A percentile compares a stretch with the other conserved stretches of the same genome.
Conservation (phyloP, 345 rosid genomes). For the Corchorus olitorius region DNA sequence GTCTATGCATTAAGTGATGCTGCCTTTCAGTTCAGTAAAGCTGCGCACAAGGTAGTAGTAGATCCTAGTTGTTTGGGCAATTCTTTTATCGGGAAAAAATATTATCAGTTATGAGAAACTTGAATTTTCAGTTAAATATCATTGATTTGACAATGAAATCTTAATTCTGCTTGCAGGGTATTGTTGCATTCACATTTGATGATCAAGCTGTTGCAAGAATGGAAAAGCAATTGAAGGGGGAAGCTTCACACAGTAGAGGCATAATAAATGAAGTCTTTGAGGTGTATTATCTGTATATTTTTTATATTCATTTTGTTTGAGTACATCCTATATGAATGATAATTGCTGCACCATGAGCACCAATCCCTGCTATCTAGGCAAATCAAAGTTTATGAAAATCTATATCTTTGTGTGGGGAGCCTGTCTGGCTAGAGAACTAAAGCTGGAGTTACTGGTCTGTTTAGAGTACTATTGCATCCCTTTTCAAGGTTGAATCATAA, state of each 20-base stretch:
- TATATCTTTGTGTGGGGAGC: not conserved
- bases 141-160: slow-evolving; percentile 17
- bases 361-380: not conserved
- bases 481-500: not conserved
- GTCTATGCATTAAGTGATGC: slow-evolving; percentile 95
- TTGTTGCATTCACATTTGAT: slow-evolving; percentile 91
- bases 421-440: not conserved
- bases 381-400: not conserved
- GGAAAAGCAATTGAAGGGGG: slow-evolving; percentile 75
- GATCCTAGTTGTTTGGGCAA: slow-evolving; percentile 2
- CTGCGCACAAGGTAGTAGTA: slow-evolving; percentile 85
- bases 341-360: not conserved
- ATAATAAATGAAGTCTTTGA: slow-evolving; percentile 90
- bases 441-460: not conserved
- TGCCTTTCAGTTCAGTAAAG: slow-evolving; percentile 95
- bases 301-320: not conserved
- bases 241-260: slow-evolving; percentile 80
- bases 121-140: slow-evolving; percentile 5
- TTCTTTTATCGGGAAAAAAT: not conserved
- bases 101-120: not conserved
- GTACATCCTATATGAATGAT: not conserved
- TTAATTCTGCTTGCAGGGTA: slow-evolving; percentile 56
- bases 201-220: slow-evolving; percentile 82
- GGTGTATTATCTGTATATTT: slow-evolving; percentile 56
- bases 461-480: not conserved